Percentiles rank a stretch among this genome's conserved stretches.
phyloP scores from a whole-genome alignment of 1,284 basidiomycete genomes.

The Sparassis latifolia region DNA sequence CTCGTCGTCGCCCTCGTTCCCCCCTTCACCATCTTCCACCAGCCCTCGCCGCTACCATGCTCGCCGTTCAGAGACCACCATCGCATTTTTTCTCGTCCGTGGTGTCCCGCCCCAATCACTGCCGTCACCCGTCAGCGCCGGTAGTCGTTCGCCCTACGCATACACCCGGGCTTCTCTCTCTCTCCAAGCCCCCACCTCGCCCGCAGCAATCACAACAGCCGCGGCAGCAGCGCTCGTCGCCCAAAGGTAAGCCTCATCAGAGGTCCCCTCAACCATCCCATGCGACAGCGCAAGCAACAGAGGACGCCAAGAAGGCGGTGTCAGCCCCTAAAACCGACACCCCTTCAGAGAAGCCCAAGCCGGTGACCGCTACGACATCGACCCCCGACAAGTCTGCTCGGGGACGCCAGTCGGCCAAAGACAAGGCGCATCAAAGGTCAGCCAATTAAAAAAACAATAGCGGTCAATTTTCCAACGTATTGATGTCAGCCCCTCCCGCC shows the following conservation, averaged over 20 bases:
- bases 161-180: constrained; percentile 62
- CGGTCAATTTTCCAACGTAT: constrained; percentile 1
- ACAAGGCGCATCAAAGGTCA: constrained; percentile 28
- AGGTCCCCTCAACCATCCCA: constrained; percentile 19
- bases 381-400: constrained; percentile 24
- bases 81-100: constrained; percentile 26
- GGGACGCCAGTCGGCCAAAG: constrained; percentile 29
- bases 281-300: constrained; percentile 24
- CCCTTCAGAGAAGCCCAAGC: constrained; percentile 13
- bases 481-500: constrained; percentile 8
- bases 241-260: constrained; percentile 28
- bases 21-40: constrained; percentile 22
- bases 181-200: constrained; percentile 49
- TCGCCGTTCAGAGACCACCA: constrained; percentile 58
- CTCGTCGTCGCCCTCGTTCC: constrained; percentile 23
- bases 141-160: constrained; percentile 64
- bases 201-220: constrained; percentile 31
- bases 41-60: constrained; percentile 37
- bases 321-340: constrained; percentile 2
- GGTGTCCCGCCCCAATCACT: constrained; percentile 28
- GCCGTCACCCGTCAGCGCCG: constrained; percentile 60
- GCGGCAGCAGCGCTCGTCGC: constrained; percentile 25
- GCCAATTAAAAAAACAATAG: constrained; percentile 1
- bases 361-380: constrained; percentile 9
- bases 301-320: constrained; percentile 19